Base-by-base conservation (phyloP, 768 basidiomycete genomes). In the Jaapia argillacea region DNA sequence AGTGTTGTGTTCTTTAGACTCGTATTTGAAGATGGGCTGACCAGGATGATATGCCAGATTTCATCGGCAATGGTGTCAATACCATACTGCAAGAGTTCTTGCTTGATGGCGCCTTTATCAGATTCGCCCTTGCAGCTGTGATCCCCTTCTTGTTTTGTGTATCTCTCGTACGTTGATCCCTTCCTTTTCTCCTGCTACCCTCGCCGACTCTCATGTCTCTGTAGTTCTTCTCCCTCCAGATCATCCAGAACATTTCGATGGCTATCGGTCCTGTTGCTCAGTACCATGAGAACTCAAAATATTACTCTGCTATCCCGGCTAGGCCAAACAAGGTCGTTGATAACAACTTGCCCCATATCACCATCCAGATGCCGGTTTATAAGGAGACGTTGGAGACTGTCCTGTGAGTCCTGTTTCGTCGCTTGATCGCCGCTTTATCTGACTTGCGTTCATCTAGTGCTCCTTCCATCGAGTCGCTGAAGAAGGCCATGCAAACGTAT, bases 11-110 rank as follows among this genome's bases (percentile, higher is more conserved):
- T 28, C 12, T 27, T 4, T 21, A 24, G 27, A 21, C 14, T 33
- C 21, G 13, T 31, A 35, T 14, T 33, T 37, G 43, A 48, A 42
- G 27, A 36, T 10, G 45, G 47, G 41, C 68, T 3, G 60, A 23
- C n/a, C 4, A 72, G 51, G 75, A 80, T n/a, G n/a, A n/a, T n/a
- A n/a, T n/a, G n/a, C n/a, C n/a, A n/a, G n/a, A n/a, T 26, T 84
- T 85, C 53, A 67, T 82, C 10, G 77, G 79, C 0, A 80, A 75
- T 51, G 78, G 77, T 38, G 36, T 82, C 52, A 77, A 75, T 48
- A 74, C 71, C 3, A 56, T 91, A 27, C 47, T 91, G 6, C 55
- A 64, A 18, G 74, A 78, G 53, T 75, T 64, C 49, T 44, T 64
- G 45, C 66, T 77, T 40, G 78, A 79, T 58, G 64, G 68, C 48